phyloP scores from a whole-genome alignment of 1,284 basidiomycete species.

The Chondrostereum purpureum region DNA sequence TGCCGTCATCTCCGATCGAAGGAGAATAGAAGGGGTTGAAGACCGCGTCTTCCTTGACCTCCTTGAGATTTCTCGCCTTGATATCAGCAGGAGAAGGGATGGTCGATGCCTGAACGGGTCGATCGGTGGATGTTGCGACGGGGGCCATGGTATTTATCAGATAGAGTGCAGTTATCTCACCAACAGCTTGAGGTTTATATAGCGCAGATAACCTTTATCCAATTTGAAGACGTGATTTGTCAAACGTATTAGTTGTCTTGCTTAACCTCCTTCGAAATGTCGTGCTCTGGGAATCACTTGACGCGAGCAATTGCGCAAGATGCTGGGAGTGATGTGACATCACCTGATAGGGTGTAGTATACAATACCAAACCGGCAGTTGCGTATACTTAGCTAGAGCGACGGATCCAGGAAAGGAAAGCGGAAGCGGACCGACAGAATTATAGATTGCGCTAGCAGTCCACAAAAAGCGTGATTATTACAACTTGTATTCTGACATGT shows the following conservation, averaged over 20 bases:
- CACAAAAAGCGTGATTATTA: too few species aligned
- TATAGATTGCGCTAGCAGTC: too few species aligned
- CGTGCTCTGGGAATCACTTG: neutral
- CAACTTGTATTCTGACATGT: too few species aligned
- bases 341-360: neutral
- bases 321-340: too few species aligned
- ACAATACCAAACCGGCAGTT: too few species aligned
- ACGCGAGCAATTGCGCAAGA: too few species aligned
- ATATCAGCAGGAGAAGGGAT: neutral
- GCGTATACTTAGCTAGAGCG: too few species aligned
- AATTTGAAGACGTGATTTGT: neutral
- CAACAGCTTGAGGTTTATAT: neutral
- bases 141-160: neutral
- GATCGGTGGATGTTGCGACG: neutral
- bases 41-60: slow-evolving; percentile 16
- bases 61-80: neutral
- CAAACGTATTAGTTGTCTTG: neutral
- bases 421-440: too few species aligned
- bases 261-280: neutral
- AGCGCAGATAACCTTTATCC: neutral
- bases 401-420: too few species aligned
- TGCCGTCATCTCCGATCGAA: slow-evolving; percentile 39
- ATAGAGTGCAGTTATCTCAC: too few species aligned
- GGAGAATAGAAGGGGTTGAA: slow-evolving; percentile 69
- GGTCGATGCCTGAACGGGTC: neutral